Percentiles rank a stretch among this genome's conserved stretches.
Evolutionary conservation across 306 rosid genomes (phyloP).

Genomic region (Rosa chinensis): DNA sequence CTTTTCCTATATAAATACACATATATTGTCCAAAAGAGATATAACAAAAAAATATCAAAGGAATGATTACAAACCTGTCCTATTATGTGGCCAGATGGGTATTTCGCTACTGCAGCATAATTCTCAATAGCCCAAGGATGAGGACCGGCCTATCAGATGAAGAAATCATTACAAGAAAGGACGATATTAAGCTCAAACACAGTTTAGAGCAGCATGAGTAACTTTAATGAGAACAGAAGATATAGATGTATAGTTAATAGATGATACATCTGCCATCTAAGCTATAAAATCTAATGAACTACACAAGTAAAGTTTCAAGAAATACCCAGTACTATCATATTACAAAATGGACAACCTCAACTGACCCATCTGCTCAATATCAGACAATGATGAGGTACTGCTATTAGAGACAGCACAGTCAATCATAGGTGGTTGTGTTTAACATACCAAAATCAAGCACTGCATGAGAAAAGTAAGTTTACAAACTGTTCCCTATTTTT

Average conservation of each 20-base stretch:
- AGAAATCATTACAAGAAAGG: constrained; percentile 18
- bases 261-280: constrained; percentile 1
- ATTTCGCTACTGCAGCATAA: constrained; percentile 78
- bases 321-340: not conserved
- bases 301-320: not conserved
- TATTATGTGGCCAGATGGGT: constrained; percentile 75
- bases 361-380: not conserved
- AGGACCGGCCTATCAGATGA: constrained; percentile 79
- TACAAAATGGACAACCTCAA: not conserved
- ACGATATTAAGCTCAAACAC: not conserved
- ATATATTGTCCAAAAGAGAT: constrained; percentile 10
- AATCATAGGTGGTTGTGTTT: not conserved
- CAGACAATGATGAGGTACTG: constrained; percentile 7
- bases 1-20: constrained; percentile 17
- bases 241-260: constrained; percentile 17
- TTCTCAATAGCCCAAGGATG: constrained; percentile 90
- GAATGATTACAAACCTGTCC: constrained; percentile 60
- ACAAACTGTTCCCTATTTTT: not conserved
- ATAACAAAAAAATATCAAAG: not conserved
- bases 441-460: not conserved
- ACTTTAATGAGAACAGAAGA: constrained; percentile 10
- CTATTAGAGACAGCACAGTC: not conserved
- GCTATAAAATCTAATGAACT: not conserved
- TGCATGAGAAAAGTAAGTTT: not conserved
- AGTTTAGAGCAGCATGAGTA: constrained; percentile 22